A percentile compares a stretch with the other conserved stretches of the same genome.
Evolutionary conservation across 441 rosid species (phyloP).

Genomic region (Lepidium campestre): DNA sequence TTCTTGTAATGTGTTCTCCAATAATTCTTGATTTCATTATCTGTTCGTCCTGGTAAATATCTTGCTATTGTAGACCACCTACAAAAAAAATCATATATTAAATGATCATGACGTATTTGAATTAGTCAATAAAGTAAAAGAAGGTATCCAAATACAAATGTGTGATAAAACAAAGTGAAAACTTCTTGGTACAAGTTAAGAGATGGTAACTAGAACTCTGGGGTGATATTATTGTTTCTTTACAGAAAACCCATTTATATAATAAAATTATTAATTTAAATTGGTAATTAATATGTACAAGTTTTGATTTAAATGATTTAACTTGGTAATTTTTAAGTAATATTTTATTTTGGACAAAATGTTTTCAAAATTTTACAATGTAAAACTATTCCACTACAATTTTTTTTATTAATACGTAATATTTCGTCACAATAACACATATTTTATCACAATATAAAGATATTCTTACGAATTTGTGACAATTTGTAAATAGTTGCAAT

Average conservation of each 20-base stretch:
- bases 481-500: no score
- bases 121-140: slow-evolving; percentile 46
- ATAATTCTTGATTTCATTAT: slow-evolving; percentile 90
- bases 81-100: slow-evolving; percentile 44
- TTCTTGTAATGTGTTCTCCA: slow-evolving; percentile 97
- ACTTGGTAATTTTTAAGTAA: no score
- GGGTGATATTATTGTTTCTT: not conserved
- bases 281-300: no score
- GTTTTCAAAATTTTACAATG: no score
- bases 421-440: no score
- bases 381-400: no score
- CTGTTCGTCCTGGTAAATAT: slow-evolving; percentile 80
- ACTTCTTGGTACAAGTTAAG: not conserved
- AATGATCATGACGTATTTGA: slow-evolving; percentile 50
- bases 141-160: not conserved
- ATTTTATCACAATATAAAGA: no score
- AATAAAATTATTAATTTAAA: not conserved
- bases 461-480: no score
- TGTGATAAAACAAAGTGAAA: not conserved
- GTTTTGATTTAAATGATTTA: no score
- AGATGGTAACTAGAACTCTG: not conserved
- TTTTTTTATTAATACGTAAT: no score
- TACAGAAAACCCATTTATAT: not conserved
- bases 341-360: no score
- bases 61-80: slow-evolving; percentile 37